phyloP scores from a whole-genome alignment of 805 yeast species.

The Lipomyces anomalus region DNA sequence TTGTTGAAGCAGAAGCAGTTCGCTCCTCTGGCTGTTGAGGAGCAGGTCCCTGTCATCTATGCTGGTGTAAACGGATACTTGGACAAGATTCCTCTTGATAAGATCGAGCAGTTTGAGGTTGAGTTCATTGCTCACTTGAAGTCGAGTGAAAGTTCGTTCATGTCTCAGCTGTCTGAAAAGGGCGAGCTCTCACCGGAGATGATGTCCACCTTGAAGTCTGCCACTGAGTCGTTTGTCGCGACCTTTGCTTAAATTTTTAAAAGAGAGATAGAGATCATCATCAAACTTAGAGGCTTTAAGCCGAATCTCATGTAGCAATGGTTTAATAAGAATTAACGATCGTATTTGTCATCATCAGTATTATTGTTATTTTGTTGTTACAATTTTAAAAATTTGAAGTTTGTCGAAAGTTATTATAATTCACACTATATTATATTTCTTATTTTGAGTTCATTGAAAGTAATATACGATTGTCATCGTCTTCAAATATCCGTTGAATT shows the following conservation, averaged over 20 bases:
- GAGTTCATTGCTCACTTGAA: slow-evolving; percentile 88
- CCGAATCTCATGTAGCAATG: background rate
- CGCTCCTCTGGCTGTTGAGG: slow-evolving; percentile 96
- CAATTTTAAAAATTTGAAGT: too few species aligned
- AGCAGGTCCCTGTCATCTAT: slow-evolving; percentile 96
- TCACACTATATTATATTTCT: too few species aligned
- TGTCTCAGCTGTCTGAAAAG: slow-evolving; percentile 75
- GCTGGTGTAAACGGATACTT: slow-evolving; percentile 99
- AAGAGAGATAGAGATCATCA: too few species aligned
- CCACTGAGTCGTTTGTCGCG: slow-evolving; percentile 88
- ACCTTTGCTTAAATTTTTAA: slow-evolving; percentile 46
- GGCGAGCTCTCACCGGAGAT: slow-evolving; percentile 88
- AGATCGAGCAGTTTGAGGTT: slow-evolving; percentile 85
- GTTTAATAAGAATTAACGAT: background rate
- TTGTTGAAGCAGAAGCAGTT: slow-evolving; percentile 96
- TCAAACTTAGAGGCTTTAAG: too few species aligned
- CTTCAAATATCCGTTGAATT: too few species aligned
- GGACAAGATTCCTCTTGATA: slow-evolving; percentile 76
- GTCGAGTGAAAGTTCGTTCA: slow-evolving; percentile 79
- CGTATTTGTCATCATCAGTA: background rate
- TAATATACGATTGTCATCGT: too few species aligned
- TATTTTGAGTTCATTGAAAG: too few species aligned
- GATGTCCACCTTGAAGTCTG: slow-evolving; percentile 80
- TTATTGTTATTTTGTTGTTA: background rate
- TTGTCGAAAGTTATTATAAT: too few species aligned